Evolutionary conservation across 2,329 filamentous ascomycete genomes (phyloP).

Genomic region (Macrophomina tecta): DNA sequence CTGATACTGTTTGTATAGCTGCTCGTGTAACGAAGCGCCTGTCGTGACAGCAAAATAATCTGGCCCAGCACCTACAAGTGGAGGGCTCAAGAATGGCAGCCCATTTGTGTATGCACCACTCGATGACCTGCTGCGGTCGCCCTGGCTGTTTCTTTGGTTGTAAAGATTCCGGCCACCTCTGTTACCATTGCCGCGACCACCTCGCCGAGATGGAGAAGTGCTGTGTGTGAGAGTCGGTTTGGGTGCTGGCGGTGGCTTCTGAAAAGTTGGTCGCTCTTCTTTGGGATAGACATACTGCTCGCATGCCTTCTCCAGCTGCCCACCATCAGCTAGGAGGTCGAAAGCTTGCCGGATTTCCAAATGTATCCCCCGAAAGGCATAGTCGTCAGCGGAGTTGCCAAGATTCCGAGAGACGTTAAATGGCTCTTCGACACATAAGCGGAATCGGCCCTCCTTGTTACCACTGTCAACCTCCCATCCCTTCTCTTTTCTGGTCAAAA

Average conservation of each 20-base stretch:
- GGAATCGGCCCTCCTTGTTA: conserved; percentile 64
- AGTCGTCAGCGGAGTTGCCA: conserved; percentile 95
- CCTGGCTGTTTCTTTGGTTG: conserved; percentile 55
- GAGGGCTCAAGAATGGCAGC: conserved; percentile 50
- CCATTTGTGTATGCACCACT: conserved; percentile 57
- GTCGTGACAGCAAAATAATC: conserved; percentile 51
- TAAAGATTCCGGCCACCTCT: conserved; percentile 55
- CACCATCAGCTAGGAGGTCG: conserved; percentile 73
- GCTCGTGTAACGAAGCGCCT: conserved; percentile 54
- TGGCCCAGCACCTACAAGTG: conserved; percentile 44
- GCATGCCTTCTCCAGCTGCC: conserved; percentile 81
- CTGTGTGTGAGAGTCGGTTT: conserved; percentile 61
- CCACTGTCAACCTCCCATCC: conserved; percentile 74
- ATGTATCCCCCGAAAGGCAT: conserved; percentile 89
- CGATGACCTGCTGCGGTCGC: conserved; percentile 61
- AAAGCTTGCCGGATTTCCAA: conserved; percentile 89
- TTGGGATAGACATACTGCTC: conserved; percentile 88
- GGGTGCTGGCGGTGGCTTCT: conserved; percentile 57
- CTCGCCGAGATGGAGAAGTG: conserved; percentile 54
- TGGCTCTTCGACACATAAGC: conserved; percentile 93
- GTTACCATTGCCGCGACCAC: conserved; percentile 52
- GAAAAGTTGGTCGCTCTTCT: conserved; percentile 64
- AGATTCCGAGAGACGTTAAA: conserved; percentile 91
- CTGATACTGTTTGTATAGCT: conserved; percentile 57
- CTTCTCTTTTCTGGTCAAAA: conserved; percentile 83